Conservation (phyloP, 352 stramenopile genomes). For the Elongisporangium prolatum region DNA sequence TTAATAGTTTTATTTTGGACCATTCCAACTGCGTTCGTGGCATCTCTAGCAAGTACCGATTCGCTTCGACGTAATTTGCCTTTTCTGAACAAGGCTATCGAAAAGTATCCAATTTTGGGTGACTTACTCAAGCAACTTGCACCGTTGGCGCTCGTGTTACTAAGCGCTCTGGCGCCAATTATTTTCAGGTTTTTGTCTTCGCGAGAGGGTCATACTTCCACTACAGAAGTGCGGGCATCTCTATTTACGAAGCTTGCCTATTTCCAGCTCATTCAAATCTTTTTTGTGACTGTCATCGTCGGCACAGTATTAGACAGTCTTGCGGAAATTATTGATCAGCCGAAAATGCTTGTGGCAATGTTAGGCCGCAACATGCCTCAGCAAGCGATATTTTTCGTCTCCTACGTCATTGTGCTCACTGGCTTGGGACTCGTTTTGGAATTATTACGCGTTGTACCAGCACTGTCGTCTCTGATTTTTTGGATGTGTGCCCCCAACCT, state of each 20-base stretch:
- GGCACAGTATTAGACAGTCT: slow-evolving; percentile 61
- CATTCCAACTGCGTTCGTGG: slow-evolving; percentile 69
- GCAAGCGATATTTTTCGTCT: slow-evolving; percentile 81
- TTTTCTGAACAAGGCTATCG: slow-evolving; percentile 32
- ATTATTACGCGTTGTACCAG: slow-evolving; percentile 48
- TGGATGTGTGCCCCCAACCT: slow-evolving; percentile 44
- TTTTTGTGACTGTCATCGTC: slow-evolving; percentile 70
- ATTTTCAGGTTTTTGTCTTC: slow-evolving; percentile 65
- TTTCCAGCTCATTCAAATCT: slow-evolving; percentile 81
- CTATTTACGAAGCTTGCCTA: slow-evolving; percentile 74
- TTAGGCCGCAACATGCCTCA: slow-evolving; percentile 64
- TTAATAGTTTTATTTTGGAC: slow-evolving; percentile 78
- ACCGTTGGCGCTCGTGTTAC: slow-evolving; percentile 55
- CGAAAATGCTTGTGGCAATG: slow-evolving; percentile 60
- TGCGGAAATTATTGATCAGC: slow-evolving; percentile 55
- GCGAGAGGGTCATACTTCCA: slow-evolving; percentile 61
- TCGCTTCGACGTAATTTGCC: slow-evolving; percentile 51
- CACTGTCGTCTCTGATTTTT: slow-evolving; percentile 42
- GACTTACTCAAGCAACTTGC: slow-evolving; percentile 55
- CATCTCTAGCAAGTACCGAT: slow-evolving; percentile 67
- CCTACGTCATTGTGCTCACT: slow-evolving; percentile 71
- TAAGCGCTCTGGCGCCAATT: slow-evolving; percentile 64
- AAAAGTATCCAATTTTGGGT: slow-evolving; percentile 45
- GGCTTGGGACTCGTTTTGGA: slow-evolving; percentile 57
- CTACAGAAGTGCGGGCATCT: slow-evolving; percentile 59